Evolutionary conservation across 257 asterid genomes (phyloP), one percentile per base, ranked within the genome.

Genomic region (Jacaranda copaia): DNA sequence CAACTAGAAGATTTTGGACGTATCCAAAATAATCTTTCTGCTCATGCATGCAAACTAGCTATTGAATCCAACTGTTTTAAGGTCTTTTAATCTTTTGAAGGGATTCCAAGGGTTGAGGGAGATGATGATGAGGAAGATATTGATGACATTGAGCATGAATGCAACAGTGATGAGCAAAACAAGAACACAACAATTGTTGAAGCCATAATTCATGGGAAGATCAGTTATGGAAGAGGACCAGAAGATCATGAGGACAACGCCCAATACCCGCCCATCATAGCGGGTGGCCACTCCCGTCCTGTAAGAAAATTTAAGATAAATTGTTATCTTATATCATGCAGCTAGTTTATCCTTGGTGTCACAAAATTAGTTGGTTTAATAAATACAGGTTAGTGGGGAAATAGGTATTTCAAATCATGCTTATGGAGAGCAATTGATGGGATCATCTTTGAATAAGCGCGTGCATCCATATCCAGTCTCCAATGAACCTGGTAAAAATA

Each of bases 101-200:
- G 96, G 86, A 82, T 94, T 80, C 89, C 93, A 46, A 89, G 93
- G 87, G 96, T 91, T 79, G 90, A 88, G 64, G 96, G 96, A 64
- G 96, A 89, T 58, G 96, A 91, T 13, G 96, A 91, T 20, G 96
- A 91, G 78, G 96, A 91, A 86, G 94, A 89, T 65, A 79, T 89
- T 14, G 94, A 89, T 55, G 96, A 91, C 82, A 91, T 91, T 20
- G 96, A 91, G 68, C 91, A 91, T 16, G 94, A 91, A 81, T 91
- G 87, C 81, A 91, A 86, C 79, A 82, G 84, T 3, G 88, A 91
- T 43, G 92, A 87, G 55, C 77, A 73, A 70, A 84, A 82, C 68
- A 85, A 48, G 62, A 91, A 91, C 74, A 88, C 89, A 6, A 61
- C 73, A 16, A 79, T 87, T 63, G 94, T 82, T 52, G 97, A 91